These are phyloP conservation scores for Potentilla sterilis DNA, from an alignment of 306 rosid species.

Conservation along the genomic window DNA sequence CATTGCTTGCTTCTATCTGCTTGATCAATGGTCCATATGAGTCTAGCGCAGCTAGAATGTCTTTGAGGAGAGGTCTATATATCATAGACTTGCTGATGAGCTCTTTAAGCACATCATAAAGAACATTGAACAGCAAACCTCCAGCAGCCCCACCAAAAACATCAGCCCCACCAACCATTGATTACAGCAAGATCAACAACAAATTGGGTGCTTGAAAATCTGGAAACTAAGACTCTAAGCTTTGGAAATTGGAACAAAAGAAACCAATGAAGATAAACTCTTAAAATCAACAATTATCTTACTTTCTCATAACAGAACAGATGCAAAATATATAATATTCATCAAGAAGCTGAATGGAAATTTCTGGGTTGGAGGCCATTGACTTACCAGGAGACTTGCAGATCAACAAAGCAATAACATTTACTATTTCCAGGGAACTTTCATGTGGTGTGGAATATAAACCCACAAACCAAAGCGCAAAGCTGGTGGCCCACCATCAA, in stretches of 20 bases:
- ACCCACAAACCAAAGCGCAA: neutral
- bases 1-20: neutral
- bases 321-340: neutral
- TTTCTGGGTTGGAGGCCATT: neutral
- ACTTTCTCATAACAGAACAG: neutral
- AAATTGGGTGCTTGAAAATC: slow-evolving; percentile 1
- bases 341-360: neutral
- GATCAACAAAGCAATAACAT: neutral
- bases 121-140: neutral
- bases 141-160: slow-evolving; percentile 12
- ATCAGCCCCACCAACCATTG: neutral
- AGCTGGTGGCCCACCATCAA: neutral
- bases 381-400: neutral
- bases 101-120: neutral
- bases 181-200: neutral
- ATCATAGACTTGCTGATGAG: neutral
- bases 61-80: neutral
- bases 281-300: neutral
- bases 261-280: neutral
- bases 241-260: neutral
- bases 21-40: neutral
- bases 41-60: neutral
- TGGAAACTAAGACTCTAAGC: neutral
- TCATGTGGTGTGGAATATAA: neutral
- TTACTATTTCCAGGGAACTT: neutral